Evolutionary conservation across 129 eudicot genomes (phyloP).

Genomic region (Helianthus tuberosus): DNA sequence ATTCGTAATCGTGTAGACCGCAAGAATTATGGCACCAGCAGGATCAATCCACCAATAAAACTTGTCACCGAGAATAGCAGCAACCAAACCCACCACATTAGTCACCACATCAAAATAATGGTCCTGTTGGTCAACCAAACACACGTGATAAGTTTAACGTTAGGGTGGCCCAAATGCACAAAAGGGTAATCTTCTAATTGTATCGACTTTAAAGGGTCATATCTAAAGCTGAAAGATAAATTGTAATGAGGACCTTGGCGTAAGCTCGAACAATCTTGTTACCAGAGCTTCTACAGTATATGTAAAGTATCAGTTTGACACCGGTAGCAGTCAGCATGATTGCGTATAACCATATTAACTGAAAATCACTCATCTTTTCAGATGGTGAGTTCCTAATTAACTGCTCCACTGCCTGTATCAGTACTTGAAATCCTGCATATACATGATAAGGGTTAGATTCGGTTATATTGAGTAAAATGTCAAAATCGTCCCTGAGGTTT

Average conservation of each 20-base stretch:
- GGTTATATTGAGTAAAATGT: not conserved
- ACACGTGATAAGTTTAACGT: slow-evolving; percentile 1
- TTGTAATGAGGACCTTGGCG: slow-evolving; percentile 52
- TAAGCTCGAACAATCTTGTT: slow-evolving; percentile 75
- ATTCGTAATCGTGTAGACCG: slow-evolving; percentile 64
- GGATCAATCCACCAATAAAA: slow-evolving; percentile 89
- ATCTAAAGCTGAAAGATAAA: slow-evolving; percentile 6
- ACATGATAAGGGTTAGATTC: not conserved
- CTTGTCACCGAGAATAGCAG: slow-evolving; percentile 70
- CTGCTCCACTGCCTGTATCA: slow-evolving; percentile 61
- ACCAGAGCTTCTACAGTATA: slow-evolving; percentile 74
- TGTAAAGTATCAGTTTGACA: slow-evolving; percentile 57
- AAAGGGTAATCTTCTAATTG: slow-evolving; percentile 2
- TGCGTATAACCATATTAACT: slow-evolving; percentile 58
- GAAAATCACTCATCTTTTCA: slow-evolving; percentile 43
- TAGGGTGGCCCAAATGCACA: not conserved
- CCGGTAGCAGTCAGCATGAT: slow-evolving; percentile 64
- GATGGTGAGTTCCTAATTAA: slow-evolving; percentile 54
- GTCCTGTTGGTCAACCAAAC: slow-evolving; percentile 41
- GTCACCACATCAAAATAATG: slow-evolving; percentile 84
- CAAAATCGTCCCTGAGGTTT: no score
- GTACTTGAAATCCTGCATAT: slow-evolving; percentile 64
- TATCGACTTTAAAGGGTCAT: not conserved
- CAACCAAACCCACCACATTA: slow-evolving; percentile 67
- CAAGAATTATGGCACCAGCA: slow-evolving; percentile 67